Evolutionary conservation across 148 eudicot species (phyloP).

Genomic region (Hydrangea macrophylla): DNA sequence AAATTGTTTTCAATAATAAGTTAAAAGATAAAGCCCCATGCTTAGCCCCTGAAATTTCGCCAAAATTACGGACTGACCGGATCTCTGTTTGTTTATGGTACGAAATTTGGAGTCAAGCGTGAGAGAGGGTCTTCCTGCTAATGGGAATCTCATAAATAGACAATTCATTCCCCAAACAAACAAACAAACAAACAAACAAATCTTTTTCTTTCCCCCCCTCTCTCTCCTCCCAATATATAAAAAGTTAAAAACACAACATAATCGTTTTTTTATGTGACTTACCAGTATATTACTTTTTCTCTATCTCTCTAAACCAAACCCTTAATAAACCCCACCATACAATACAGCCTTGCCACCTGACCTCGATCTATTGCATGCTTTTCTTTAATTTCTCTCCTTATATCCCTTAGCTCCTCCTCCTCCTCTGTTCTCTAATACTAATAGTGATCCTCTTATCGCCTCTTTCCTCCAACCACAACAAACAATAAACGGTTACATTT

Average conservation of each 20-base stretch:
- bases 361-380: constrained; percentile 24
- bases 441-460: neutral
- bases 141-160: constrained; percentile 13
- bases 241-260: neutral
- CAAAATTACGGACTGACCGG: constrained; percentile 19
- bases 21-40: neutral
- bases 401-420: neutral
- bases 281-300: constrained; percentile 7
- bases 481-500: neutral
- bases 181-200: constrained; percentile 17
- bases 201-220: constrained; percentile 2
- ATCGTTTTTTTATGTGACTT: neutral
- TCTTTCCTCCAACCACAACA: neutral
- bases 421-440: neutral
- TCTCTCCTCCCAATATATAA: neutral
- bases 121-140: constrained; percentile 11
- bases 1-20: neutral
- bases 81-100: neutral
- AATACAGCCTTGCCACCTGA: constrained; percentile 16
- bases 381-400: neutral
- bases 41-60: constrained; percentile 23
- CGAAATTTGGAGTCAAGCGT: no score
- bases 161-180: no score
- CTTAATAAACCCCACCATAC: constrained; percentile 32
- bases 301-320: constrained; percentile 31